Conservation (phyloP, 2,329 filamentous ascomycete genomes). For the Sordariomycetes sp. region DNA sequence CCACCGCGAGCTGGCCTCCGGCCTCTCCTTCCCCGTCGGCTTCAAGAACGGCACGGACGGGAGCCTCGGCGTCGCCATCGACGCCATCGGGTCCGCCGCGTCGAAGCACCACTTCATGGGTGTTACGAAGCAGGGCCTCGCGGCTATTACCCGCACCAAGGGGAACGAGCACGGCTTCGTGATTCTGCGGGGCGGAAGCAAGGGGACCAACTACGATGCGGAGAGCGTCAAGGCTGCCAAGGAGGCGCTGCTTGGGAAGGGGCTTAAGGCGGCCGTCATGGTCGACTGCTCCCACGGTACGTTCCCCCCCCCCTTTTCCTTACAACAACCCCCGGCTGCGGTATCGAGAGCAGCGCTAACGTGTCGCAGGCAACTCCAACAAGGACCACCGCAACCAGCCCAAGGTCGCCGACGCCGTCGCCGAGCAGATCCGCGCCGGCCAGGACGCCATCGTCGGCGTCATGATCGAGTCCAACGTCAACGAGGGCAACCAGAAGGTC, state of each 20-base stretch:
- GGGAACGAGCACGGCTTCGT: constrained; percentile 98
- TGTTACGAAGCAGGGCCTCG: constrained; percentile 91
- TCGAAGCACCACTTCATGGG: constrained; percentile 95
- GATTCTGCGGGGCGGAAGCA: constrained; percentile 83
- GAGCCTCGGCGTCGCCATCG: constrained; percentile 75
- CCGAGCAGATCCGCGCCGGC: constrained; percentile 72
- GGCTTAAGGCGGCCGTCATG: constrained; percentile 71
- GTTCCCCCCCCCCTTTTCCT: neutral
- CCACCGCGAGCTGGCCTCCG: constrained; percentile 86
- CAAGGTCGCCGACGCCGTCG: constrained; percentile 72
- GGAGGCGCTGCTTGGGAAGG: constrained; percentile 60
- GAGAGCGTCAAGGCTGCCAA: constrained; percentile 76
- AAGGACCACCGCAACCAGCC: constrained; percentile 98
- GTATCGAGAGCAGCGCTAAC: neutral
- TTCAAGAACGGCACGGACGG: constrained; percentile 99
- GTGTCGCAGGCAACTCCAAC: constrained; percentile 55
- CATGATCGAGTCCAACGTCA: constrained; percentile 98
- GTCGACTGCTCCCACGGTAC: constrained; percentile 83
- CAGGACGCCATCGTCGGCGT: constrained; percentile 88
- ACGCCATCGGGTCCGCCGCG: constrained; percentile 84
- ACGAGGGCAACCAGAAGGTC: constrained; percentile 88
- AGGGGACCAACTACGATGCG: constrained; percentile 87
- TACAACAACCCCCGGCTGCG: neutral
- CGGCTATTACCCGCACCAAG: constrained; percentile 84
- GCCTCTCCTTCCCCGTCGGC: constrained; percentile 90